Conservation (phyloP, 306 rosid genomes). For the Fragaria nilgerrensis region DNA sequence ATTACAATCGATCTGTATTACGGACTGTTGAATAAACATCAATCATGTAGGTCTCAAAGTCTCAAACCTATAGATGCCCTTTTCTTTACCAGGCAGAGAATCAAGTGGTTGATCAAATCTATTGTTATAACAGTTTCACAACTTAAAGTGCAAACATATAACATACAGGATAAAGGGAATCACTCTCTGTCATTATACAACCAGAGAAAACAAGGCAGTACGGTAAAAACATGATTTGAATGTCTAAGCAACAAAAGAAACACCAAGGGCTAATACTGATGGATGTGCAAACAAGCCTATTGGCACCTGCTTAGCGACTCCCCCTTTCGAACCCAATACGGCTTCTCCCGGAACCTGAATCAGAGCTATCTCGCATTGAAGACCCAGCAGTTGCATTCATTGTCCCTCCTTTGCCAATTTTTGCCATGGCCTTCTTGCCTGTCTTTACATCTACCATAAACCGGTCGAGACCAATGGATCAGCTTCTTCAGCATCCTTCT, state of each 20-base stretch:
- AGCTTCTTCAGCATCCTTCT: conserved; percentile 72
- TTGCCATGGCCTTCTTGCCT: conserved; percentile 82
- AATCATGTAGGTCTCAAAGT: background rate
- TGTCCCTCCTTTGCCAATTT: conserved; percentile 72
- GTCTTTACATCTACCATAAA: conserved; percentile 75
- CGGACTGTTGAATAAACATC: background rate
- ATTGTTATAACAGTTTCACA: background rate
- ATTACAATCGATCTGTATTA: too few species aligned
- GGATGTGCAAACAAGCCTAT: background rate
- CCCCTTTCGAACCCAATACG: conserved; percentile 88
- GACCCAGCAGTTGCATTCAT: conserved; percentile 93
- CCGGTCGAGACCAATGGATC: conserved; percentile 93
- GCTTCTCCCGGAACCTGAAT: conserved; percentile 72
- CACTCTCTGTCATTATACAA: background rate
- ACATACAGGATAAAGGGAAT: background rate
- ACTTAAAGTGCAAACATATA: background rate
- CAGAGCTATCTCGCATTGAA: conserved; percentile 68
- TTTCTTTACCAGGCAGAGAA: background rate
- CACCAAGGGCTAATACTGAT: background rate
- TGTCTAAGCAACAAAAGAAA: background rate
- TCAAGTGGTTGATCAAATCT: background rate
- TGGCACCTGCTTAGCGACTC: conserved; percentile 32
- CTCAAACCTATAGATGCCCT: too few species aligned
- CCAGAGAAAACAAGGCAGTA: background rate
- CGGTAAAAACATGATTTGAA: background rate